A percentile compares a stretch with the other conserved stretches of the same genome.
Conservation (phyloP, 306 rosid genomes). For the Pyrus communis region DNA sequence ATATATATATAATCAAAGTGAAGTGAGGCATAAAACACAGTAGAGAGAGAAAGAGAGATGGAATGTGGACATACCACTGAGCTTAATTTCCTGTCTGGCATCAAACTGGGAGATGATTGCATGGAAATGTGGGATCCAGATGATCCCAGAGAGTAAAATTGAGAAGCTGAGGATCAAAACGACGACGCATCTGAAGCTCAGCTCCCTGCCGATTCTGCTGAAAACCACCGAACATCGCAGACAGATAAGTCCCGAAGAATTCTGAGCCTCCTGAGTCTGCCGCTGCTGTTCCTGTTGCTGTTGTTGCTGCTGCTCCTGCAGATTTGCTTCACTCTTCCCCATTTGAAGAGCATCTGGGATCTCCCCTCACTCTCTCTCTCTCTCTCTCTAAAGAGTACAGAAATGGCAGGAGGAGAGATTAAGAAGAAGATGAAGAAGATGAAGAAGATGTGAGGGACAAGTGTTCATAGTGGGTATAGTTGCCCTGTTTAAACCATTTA, state of each 20-base stretch:
- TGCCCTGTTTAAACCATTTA: neutral
- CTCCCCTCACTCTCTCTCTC: neutral
- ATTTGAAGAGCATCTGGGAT: conserved; percentile 52
- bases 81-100: conserved; percentile 53
- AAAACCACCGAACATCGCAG: conserved; percentile 35
- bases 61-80: conserved; percentile 39
- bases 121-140: conserved; percentile 62
- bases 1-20: neutral
- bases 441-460: conserved; percentile 20
- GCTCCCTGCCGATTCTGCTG: conserved; percentile 18
- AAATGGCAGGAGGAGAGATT: neutral
- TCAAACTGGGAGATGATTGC: conserved; percentile 34
- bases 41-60: neutral
- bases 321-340: conserved; percentile 46
- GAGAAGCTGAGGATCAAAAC: conserved; percentile 48
- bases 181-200: conserved; percentile 66
- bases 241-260: conserved; percentile 35
- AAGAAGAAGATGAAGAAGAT: neutral
- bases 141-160: conserved; percentile 60
- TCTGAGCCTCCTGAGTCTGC: conserved; percentile 18
- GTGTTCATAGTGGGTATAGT: conserved; percentile 24
- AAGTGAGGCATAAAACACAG: neutral
- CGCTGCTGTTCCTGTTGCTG: conserved; percentile 3
- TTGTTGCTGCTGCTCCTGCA: conserved; percentile 9
- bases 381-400: neutral